These are phyloP conservation scores for Ceriops decandra DNA, from an alignment of 345 rosid species.

Conservation along the genomic window DNA sequence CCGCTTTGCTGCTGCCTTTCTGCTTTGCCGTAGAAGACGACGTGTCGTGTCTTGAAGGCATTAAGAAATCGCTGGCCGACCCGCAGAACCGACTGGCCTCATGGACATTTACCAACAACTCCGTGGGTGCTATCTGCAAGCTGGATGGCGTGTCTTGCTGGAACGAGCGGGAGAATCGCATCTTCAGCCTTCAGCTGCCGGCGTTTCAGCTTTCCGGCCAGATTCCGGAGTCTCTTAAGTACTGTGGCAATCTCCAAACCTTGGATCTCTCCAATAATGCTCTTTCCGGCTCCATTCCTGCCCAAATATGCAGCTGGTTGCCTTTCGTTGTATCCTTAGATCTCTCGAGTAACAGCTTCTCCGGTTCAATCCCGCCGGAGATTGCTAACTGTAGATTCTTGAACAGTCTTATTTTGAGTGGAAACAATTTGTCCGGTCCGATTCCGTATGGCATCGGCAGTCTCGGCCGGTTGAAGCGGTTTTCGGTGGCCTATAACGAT, in stretches of 20 bases:
- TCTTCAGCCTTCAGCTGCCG: slow-evolving; percentile 48
- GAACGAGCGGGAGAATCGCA: slow-evolving; percentile 73
- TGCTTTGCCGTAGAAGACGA: slow-evolving; percentile 54
- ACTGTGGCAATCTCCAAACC: slow-evolving; percentile 54
- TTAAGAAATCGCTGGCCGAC: slow-evolving; percentile 40
- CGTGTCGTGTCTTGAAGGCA: slow-evolving; percentile 59
- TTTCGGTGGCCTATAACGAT: slow-evolving; percentile 67
- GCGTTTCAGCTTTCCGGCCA: slow-evolving; percentile 58
- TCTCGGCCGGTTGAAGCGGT: slow-evolving; percentile 58
- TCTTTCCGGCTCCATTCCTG: slow-evolving; percentile 65
- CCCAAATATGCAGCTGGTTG: slow-evolving; percentile 62
- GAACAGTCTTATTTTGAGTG: slow-evolving; percentile 53
- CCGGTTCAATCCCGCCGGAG: slow-evolving; percentile 66
- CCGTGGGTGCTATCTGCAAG: slow-evolving; percentile 54
- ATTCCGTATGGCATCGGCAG: slow-evolving; percentile 48
- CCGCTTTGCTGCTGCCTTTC: not conserved
- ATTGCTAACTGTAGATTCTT: slow-evolving; percentile 55
- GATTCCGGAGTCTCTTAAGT: slow-evolving; percentile 56
- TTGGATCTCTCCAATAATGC: slow-evolving; percentile 69
- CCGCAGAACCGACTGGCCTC: slow-evolving; percentile 44
- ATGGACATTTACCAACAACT: slow-evolving; percentile 59
- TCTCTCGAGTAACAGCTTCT: slow-evolving; percentile 53
- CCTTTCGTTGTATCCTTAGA: slow-evolving; percentile 70
- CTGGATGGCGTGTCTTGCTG: slow-evolving; percentile 82
- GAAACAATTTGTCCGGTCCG: slow-evolving; percentile 47